Percentiles rank a stretch among this genome's conserved stretches.
phyloP scores from a whole-genome alignment of 192 early-diverging fungal genomes.

The Irineochytrium annulatum region DNA sequence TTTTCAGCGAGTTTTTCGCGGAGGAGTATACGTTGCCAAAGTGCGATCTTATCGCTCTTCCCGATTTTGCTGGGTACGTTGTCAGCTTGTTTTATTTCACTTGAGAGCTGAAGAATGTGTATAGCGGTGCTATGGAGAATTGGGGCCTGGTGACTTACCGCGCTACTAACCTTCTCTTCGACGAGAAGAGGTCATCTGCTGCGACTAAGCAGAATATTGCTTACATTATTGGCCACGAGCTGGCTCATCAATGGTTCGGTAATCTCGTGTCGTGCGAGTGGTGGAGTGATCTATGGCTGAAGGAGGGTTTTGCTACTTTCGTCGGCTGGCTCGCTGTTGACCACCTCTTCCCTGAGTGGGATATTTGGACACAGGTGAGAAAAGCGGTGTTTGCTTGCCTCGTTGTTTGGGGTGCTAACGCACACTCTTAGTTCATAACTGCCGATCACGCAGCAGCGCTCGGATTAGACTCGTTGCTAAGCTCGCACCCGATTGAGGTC shows the following conservation, averaged over 20 bases:
- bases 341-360: slow-evolving; percentile 90
- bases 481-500: slow-evolving; percentile 91
- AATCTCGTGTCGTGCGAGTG: slow-evolving; percentile 96
- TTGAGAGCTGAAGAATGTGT: slow-evolving; percentile 36
- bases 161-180: slow-evolving; percentile 77
- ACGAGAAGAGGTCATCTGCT: slow-evolving; percentile 70
- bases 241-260: slow-evolving; percentile 75
- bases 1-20: slow-evolving; percentile 80
- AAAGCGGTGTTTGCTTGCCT: too few relatives aligned
- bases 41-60: slow-evolving; percentile 78
- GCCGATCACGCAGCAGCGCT: slow-evolving; percentile 75
- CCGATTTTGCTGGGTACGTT: slow-evolving; percentile 89
- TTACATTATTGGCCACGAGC: slow-evolving; percentile 86
- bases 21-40: slow-evolving; percentile 84
- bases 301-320: slow-evolving; percentile 98
- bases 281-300: slow-evolving; percentile 93
- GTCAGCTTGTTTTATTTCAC: too few relatives aligned
- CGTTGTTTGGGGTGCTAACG: too few relatives aligned
- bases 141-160: slow-evolving; percentile 96
- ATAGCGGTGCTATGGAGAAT: slow-evolving; percentile 78
- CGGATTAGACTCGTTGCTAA: slow-evolving; percentile 74
- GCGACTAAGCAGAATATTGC: slow-evolving; percentile 79
- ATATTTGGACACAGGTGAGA: slow-evolving; percentile 84
- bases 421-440: too few relatives aligned
- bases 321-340: slow-evolving; percentile 85